Evolutionary conservation across 139 green algal species (phyloP), one percentile per base, ranked within the genome.

Genomic region (Protoeuglena noctilucae): DNA sequence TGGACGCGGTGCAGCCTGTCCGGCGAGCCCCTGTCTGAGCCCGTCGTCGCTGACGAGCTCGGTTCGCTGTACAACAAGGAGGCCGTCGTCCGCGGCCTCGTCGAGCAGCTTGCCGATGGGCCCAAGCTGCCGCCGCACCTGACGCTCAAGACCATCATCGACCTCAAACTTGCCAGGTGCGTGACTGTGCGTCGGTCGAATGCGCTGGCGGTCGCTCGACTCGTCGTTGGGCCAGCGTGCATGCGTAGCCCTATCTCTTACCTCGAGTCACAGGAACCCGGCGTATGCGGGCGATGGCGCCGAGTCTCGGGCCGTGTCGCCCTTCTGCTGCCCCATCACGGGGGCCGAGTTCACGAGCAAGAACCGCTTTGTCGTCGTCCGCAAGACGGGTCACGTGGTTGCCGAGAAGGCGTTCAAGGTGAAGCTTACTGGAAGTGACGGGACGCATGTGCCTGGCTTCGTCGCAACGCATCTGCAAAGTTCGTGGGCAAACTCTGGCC

Each of bases 361-460:
- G 51, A 68, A 52, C 54, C 60, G 62, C 17, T 84, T 84, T 47
- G 39, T 68, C 2, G 58, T 79, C 14, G 51, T 82, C 49, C 40
- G 57, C 17, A 54, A 54, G n/a, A 73, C 28, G 1, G 83, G 83
- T 0, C 60, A 67, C 9, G 76, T 88, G 16, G 41, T 94, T n/a
- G 85, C 72, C 51, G 80, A 94, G 58, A 66, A 68, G n/a, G 83
- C 81, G 14, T 12, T 91, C 0, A 87, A 83, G 47, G 73, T 89
- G 67, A 72, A 76, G 21, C 12, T 16, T 16, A n/a, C 39, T 16
- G 14, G 14, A 14, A 16, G 14, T 46, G 14, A 14, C 14, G 14
- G 14, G 14, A 14, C 14, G 14, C 14, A 46, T 46, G 16, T n/a
- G 14, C 14, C 16, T 14, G 16, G 16, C 16, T 14, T n/a, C 39